These are phyloP conservation scores for Metschnikowia noctiluminum DNA, from an alignment of 805 yeast genomes.

Conservation along the genomic window DNA sequence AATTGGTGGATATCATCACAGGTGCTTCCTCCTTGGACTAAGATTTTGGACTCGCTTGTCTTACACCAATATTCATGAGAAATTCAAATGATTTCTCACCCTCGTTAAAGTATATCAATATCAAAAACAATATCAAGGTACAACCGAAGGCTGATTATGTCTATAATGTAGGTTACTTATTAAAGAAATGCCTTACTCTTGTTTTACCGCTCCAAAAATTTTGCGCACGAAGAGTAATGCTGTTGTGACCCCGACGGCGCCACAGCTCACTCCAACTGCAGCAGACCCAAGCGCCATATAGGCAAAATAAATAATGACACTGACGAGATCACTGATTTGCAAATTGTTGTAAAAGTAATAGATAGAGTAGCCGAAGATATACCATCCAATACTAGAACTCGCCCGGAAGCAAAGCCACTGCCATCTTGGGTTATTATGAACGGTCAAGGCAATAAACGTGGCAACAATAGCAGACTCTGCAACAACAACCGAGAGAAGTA, in stretches of 20 bases:
- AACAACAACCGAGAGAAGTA: slow-evolving; percentile 58
- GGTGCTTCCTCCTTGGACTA: slow-evolving; percentile 99
- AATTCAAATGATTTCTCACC: background rate
- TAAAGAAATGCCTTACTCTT: slow-evolving; percentile 36
- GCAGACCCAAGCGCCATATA: slow-evolving; percentile 66
- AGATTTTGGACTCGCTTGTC: slow-evolving; percentile 5
- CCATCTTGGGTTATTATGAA: slow-evolving; percentile 63
- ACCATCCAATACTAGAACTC: slow-evolving; percentile 69
- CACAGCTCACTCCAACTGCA: slow-evolving; percentile 66
- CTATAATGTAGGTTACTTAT: background rate
- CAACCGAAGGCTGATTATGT: background rate
- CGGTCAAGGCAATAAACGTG: slow-evolving; percentile 56
- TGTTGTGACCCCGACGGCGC: slow-evolving; percentile 68
- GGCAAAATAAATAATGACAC: slow-evolving; percentile 63
- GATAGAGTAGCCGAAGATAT: slow-evolving; percentile 62
- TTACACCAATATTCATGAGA: background rate
- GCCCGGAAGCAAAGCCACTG: slow-evolving; percentile 77
- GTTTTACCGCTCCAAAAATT: slow-evolving; percentile 57
- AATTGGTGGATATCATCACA: slow-evolving; percentile 97
- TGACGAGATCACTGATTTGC: slow-evolving; percentile 63
- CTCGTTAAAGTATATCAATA: slow-evolving; percentile 2
- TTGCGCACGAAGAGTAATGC: slow-evolving; percentile 62
- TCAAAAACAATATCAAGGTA: slow-evolving; percentile 4
- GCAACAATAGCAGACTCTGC: slow-evolving; percentile 71
- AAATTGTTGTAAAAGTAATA: slow-evolving; percentile 60